Base-by-base conservation (phyloP, 1,284 basidiomycete species). In the Cronartium quercuum region DNA sequence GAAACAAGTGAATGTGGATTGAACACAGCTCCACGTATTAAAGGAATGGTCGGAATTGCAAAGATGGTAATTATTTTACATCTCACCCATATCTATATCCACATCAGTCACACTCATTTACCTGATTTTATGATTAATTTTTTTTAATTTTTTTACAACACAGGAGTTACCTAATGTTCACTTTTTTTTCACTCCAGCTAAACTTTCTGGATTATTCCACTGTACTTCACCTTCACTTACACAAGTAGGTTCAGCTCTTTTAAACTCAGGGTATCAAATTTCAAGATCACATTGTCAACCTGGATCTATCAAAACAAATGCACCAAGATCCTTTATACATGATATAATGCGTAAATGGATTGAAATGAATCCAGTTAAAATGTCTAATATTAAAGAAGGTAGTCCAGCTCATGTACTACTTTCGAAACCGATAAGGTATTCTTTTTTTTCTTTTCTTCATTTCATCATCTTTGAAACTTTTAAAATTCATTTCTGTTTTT, bases 1-100 rank as follows among this genome's bases (percentile, higher is more conserved):
- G 81, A 83, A 7, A 76, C 77, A 18, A 79, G 81, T 64, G 86
- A 90, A 77, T 82, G 80, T 15, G 86, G 88, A 76, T 96, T 95
- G 80, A 89, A 89, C 29, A 98, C 96, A 0, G 85, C 86, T 35
- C 79, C 87, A 0, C 85, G 96, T 64, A 98, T 99, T 88, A 90
- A 90, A 81, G 95, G 96, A 1, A 98, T 99, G 96, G 84, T 98
- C 63, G 89, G 89, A 3, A 86, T 95, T 0, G 94, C 94, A 0
- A 87, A 88, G 79, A 89, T 94, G 83, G 94, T 92, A 66, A 68
- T 86, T 81, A 5, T 21, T 6, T 69, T 5, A 24, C 47, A 21
- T 13, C 2, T 34, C n/a, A n/a, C 55, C 57, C 35, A 34, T 62
- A 63, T 35, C 18, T 55, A 2, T 24, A 1, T 29, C 29, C n/a